phyloP scores from a whole-genome alignment of 2,329 filamentous ascomycete species.

The Albophoma yamanashiensis region DNA sequence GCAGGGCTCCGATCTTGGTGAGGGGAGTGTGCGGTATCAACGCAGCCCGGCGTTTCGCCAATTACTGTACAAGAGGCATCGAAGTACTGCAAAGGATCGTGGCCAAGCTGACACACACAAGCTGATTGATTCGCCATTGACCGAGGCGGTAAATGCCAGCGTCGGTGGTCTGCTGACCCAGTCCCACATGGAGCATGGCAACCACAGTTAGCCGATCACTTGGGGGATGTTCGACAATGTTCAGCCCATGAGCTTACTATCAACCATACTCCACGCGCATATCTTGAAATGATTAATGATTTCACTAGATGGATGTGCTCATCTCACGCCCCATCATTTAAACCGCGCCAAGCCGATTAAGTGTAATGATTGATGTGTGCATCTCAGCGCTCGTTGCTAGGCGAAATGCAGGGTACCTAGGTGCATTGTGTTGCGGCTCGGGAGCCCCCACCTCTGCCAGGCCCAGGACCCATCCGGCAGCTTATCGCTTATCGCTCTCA shows the following conservation, averaged over 20 bases:
- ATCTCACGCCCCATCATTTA: neutral
- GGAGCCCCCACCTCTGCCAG: neutral
- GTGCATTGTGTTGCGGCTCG: neutral
- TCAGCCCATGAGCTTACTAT: neutral
- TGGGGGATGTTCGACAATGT: no score
- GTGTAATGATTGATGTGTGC: neutral
- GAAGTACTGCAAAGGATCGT: neutral
- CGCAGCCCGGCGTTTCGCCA: neutral
- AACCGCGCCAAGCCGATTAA: no score
- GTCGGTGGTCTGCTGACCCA: neutral
- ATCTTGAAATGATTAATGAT: neutral
- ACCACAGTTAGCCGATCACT: neutral
- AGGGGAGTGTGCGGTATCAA: neutral
- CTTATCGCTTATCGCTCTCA: conserved; percentile 12
- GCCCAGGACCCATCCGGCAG: neutral
- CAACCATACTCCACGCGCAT: neutral
- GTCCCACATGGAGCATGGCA: neutral
- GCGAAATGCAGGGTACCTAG: neutral
- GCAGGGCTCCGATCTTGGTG: neutral
- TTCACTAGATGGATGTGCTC: neutral
- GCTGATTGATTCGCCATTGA: neutral
- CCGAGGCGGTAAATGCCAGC: neutral
- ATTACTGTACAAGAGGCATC: neutral
- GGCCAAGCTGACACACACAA: no score
- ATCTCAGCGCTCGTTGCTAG: neutral